These are phyloP conservation scores for Xylaria multiplex DNA, from an alignment of 2,329 filamentous ascomycete genomes.

Conservation along the genomic window DNA sequence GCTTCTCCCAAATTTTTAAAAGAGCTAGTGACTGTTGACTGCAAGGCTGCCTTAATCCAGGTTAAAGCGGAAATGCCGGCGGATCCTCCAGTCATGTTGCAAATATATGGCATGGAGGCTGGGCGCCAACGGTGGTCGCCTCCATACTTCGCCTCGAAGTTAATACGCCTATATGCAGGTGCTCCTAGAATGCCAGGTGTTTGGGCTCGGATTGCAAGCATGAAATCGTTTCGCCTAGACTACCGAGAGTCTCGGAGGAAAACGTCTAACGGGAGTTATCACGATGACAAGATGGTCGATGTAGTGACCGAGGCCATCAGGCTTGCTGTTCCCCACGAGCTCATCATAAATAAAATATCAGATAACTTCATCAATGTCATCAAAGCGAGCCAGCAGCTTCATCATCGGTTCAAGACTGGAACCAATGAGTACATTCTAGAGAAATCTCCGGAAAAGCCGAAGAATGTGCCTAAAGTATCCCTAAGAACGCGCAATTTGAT, in stretches of 20 bases:
- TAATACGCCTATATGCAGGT: constrained; percentile 87
- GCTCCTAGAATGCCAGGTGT: constrained; percentile 82
- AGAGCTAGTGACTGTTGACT: constrained; percentile 83
- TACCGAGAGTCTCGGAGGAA: constrained; percentile 80
- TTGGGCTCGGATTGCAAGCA: constrained; percentile 87
- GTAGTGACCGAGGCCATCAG: constrained; percentile 86
- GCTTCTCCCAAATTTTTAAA: constrained; percentile 50
- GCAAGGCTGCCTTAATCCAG: constrained; percentile 84
- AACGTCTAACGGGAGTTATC: constrained; percentile 63
- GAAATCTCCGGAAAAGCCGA: constrained; percentile 86
- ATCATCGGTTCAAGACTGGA: constrained; percentile 88
- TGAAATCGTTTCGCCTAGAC: constrained; percentile 84
- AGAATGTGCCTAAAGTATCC: constrained; percentile 85
- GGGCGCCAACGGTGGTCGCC: constrained; percentile 88
- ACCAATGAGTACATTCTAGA: constrained; percentile 88
- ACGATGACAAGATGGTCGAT: constrained; percentile 85
- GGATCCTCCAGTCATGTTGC: constrained; percentile 91
- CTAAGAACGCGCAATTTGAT: constrained; percentile 82
- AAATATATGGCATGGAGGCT: constrained; percentile 82
- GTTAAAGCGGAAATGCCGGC: constrained; percentile 88
- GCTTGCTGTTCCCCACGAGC: constrained; percentile 87
- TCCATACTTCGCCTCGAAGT: constrained; percentile 80
- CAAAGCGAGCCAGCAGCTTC: constrained; percentile 90
- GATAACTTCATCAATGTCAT: constrained; percentile 90
- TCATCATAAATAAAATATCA: constrained; percentile 89